These are phyloP conservation scores for Leucocoprinus leucothites DNA, from an alignment of 768 basidiomycete genomes.

Conservation along the genomic window DNA sequence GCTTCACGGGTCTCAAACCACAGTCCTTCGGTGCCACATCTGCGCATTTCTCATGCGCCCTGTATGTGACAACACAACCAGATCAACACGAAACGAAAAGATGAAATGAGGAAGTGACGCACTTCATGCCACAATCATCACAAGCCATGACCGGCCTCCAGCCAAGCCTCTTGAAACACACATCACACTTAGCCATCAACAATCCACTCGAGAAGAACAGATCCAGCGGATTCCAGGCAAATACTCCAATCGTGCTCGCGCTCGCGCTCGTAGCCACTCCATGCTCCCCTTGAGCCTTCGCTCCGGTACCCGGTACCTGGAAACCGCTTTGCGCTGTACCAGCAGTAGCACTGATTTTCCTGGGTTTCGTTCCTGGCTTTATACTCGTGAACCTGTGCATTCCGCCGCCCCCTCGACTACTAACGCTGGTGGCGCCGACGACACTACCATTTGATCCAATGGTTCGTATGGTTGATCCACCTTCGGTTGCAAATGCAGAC, in stretches of 20 bases:
- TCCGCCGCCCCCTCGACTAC: conserved; percentile 25
- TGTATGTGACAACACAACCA: conserved; percentile 23
- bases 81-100: conserved; percentile 4
- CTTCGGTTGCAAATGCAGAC: conserved; percentile 68
- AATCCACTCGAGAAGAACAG: conserved; percentile 74
- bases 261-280: not conserved
- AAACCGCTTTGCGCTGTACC: not conserved
- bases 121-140: conserved; percentile 85
- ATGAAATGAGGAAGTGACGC: conserved; percentile 19
- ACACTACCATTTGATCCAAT: conserved; percentile 20
- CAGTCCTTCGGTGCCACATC: conserved; percentile 80
- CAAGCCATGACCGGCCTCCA: conserved; percentile 86
- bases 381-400: conserved; percentile 87
- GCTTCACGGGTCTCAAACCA: conserved; percentile 38
- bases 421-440: not conserved
- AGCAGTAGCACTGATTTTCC: conserved; percentile 22
- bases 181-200: conserved; percentile 74
- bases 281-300: not conserved
- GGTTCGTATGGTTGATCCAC: conserved; percentile 59
- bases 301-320: not conserved
- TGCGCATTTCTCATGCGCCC: conserved; percentile 86
- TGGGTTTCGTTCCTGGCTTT: conserved; percentile 72
- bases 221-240: conserved; percentile 74
- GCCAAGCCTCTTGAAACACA: conserved; percentile 79
- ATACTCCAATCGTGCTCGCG: conserved; percentile 31